These are phyloP conservation scores for Zychaea mexicana DNA, from an alignment of 371 early-diverging fungal species.

Conservation along the genomic window DNA sequence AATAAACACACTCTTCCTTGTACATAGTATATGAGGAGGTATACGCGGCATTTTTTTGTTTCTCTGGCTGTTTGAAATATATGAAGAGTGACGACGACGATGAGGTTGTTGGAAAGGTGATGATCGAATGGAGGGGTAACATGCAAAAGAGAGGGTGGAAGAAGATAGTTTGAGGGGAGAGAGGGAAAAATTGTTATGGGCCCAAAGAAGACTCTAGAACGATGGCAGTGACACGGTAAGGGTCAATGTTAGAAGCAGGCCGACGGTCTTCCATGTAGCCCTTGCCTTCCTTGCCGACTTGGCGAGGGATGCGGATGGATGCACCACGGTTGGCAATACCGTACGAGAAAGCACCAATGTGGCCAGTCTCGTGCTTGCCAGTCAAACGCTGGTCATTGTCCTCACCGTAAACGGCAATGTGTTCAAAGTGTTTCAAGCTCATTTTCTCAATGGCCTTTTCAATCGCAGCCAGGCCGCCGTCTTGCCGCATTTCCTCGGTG, in stretches of 20 bases:
- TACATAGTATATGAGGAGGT: no score
- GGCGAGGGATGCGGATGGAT: constrained; percentile 67
- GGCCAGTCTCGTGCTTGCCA: constrained; percentile 63
- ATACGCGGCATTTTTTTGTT: no score
- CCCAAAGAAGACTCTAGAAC: constrained; percentile 57
- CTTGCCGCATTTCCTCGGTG: constrained; percentile 60
- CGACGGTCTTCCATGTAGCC: constrained; percentile 67
- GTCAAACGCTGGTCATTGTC: constrained; percentile 65
- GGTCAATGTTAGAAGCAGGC: constrained; percentile 69
- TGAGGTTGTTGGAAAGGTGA: no score
- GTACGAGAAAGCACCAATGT: constrained; percentile 56
- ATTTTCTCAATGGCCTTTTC: constrained; percentile 60
- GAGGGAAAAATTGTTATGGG: no score
- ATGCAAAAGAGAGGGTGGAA: no score
- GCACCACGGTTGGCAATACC: constrained; percentile 69
- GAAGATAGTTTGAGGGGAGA: no score
- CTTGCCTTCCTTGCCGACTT: constrained; percentile 58
- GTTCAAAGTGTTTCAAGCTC: constrained; percentile 50
- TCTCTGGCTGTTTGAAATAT: no score
- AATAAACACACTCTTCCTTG: no score
- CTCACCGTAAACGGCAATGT: constrained; percentile 67
- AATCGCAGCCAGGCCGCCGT: constrained; percentile 58
- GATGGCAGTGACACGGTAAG: constrained; percentile 62
- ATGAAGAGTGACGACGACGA: no score
- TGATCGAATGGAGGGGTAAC: no score